phyloP scores from a whole-genome alignment of 1,284 basidiomycete species.

The Papiliotrema laurentii region DNA sequence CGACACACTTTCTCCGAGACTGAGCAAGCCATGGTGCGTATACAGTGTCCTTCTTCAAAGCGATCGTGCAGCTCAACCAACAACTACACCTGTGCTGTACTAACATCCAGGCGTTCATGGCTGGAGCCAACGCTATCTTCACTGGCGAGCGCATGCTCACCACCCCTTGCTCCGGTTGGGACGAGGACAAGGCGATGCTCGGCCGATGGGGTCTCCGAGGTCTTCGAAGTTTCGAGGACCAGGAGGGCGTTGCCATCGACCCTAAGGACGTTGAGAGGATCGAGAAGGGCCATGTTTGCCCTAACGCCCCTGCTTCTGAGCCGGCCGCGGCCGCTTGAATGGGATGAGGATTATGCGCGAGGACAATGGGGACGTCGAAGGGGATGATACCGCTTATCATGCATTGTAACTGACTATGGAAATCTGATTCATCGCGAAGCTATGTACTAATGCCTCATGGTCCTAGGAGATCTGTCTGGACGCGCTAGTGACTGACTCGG shows the following conservation, averaged over 20 bases:
- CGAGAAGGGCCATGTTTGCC: no score
- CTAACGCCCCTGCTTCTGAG: no score
- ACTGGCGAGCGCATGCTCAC: constrained; percentile 97
- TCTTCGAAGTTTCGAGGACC: constrained; percentile 74
- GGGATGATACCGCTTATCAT: no score
- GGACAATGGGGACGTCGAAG: no score
- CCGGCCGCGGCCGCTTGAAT: no score
- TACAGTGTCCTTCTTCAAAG: background rate
- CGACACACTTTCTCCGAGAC: constrained; percentile 84
- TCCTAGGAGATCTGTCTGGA: no score
- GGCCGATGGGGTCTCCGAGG: constrained; percentile 85
- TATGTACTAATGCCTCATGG: no score
- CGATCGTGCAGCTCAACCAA: background rate
- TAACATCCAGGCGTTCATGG: constrained; percentile 67
- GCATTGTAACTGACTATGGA: no score
- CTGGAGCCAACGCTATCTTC: constrained; percentile 96
- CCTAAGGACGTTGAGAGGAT: no score
- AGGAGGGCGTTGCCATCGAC: constrained; percentile 23
- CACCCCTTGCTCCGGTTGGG: constrained; percentile 90
- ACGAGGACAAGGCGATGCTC: constrained; percentile 95
- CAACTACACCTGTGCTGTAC: background rate
- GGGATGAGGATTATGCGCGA: no score
- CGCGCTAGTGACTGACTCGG: no score
- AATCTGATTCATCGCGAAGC: no score
- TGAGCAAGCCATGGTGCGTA: constrained; percentile 80